Evolutionary conservation across 1,284 basidiomycete species (phyloP), one percentile per base, ranked within the genome.

Genomic region (Volvariella volvacea): DNA sequence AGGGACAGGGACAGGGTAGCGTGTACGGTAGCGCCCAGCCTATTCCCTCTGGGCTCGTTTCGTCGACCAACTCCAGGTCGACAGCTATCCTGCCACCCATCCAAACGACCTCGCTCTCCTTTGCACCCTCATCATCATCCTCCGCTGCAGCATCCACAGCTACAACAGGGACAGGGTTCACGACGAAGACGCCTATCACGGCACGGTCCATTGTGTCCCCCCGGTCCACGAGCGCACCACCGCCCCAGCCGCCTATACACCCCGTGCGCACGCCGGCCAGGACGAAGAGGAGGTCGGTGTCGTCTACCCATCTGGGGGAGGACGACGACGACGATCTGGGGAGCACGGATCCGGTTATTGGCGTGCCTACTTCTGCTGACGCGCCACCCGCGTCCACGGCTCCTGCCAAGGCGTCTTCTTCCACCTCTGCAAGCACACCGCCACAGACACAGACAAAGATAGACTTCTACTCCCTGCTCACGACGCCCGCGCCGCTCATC

Each of bases 281-380:
- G 6, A 98, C 94, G 1, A 98, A 98, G 62, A 83, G 95, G 2
- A 84, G 93, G 15, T 96, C 93, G 1, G 80, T 96, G 8, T 92
- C 92, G 0, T 94, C 91, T 2, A 83, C 82, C 2, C 66, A 85
- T 22, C 84, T 83, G 25, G 25, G 12, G 6, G 19, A 16, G 34
- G 34, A 36, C 4, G 30, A 31, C n/a, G 30, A n/a, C n/a, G 30
- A 31, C n/a, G n/a, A n/a, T n/a, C n/a, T n/a, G n/a, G n/a, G n/a
- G n/a, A n/a, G n/a, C n/a, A n/a, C n/a, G n/a, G n/a, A n/a, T n/a
- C n/a, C n/a, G n/a, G n/a, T n/a, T n/a, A n/a, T n/a, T n/a, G n/a
- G n/a, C n/a, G n/a, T n/a, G n/a, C n/a, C n/a, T n/a, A n/a, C n/a
- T n/a, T n/a, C n/a, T n/a, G n/a, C n/a, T n/a, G n/a, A n/a, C n/a